Conservation (phyloP, 2,329 filamentous ascomycete species). For the Leptosphaerulina australis region DNA sequence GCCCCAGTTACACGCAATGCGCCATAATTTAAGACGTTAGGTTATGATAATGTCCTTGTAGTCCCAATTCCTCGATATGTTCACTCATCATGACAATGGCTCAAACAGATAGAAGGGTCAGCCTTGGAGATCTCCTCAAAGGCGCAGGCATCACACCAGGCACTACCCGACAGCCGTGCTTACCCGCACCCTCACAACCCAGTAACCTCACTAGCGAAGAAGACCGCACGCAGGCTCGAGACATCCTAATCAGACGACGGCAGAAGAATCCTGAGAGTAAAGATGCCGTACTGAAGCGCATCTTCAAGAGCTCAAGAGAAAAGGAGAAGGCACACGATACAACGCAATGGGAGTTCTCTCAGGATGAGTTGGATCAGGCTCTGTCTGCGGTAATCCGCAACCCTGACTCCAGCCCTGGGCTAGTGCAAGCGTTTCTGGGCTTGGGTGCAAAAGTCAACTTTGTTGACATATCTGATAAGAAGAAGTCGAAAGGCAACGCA, state of each 20-base stretch:
- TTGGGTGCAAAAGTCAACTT: slow-evolving; percentile 46
- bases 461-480: slow-evolving; percentile 27
- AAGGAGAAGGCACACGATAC: slow-evolving; percentile 40
- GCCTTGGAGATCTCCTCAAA: slow-evolving; percentile 38
- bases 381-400: slow-evolving; percentile 42
- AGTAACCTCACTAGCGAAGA: slow-evolving; percentile 39
- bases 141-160: slow-evolving; percentile 37
- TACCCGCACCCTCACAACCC: slow-evolving; percentile 42
- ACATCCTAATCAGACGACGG: slow-evolving; percentile 41
- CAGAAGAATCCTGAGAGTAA: slow-evolving; percentile 39
- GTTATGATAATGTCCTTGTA: slow-evolving; percentile 10
- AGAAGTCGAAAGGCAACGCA: slow-evolving; percentile 30
- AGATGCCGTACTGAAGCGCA: slow-evolving; percentile 42
- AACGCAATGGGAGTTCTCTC: slow-evolving; percentile 38
- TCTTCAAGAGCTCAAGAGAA: slow-evolving; percentile 46
- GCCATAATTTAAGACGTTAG: slow-evolving; percentile 7
- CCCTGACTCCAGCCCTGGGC: slow-evolving; percentile 36
- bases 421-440: slow-evolving; percentile 43
- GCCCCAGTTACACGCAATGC: slow-evolving; percentile 14
- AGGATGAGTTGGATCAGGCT: slow-evolving; percentile 45
- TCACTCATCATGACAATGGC: slow-evolving; percentile 27
- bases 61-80: slow-evolving; percentile 15
- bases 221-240: slow-evolving; percentile 39
- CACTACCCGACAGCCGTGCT: slow-evolving; percentile 37
- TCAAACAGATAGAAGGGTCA: slow-evolving; percentile 28